Percentiles rank a stretch among this genome's conserved stretches.
Conservation (phyloP, 352 stramenopile genomes). For the Phytophthora sojae region DNA sequence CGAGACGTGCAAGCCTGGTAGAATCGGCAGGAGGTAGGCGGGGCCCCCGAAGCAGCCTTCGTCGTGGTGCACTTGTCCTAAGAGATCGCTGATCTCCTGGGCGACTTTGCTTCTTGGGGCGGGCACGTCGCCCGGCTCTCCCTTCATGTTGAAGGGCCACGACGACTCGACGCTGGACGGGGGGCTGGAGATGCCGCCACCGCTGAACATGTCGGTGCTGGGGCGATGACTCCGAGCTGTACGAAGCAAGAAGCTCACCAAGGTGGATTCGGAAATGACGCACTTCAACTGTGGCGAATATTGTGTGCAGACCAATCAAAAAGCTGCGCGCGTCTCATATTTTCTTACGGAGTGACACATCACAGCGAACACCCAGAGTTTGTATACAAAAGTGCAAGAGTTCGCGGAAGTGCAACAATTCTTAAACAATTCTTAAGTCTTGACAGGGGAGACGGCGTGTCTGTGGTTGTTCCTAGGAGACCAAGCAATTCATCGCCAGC, state of each 20-base stretch:
- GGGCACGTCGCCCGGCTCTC: conserved; percentile 7
- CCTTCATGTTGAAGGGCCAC: conserved; percentile 13
- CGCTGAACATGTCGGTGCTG: background rate
- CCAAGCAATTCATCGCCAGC: no score
- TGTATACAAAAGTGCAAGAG: background rate
- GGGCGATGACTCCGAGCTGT: background rate
- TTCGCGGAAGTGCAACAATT: background rate
- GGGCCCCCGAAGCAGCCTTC: conserved; percentile 11
- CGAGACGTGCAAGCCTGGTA: conserved; percentile 13
- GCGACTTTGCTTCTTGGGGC: conserved; percentile 3
- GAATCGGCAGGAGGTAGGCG: conserved; percentile 9
- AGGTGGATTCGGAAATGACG: conserved; percentile 10
- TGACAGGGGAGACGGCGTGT: no score
- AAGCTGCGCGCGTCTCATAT: conserved; percentile 1
- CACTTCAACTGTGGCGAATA: conserved; percentile 12
- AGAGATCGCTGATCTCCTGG: conserved; percentile 15
- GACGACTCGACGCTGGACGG: background rate
- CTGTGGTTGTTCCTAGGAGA: no score
- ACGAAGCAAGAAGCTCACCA: background rate
- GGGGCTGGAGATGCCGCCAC: background rate
- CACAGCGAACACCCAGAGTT: background rate
- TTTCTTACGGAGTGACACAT: conserved; percentile 1
- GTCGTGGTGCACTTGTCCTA: conserved; percentile 1
- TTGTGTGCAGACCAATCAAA: background rate
- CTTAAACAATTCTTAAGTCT: no score